Percentiles rank a stretch among this genome's conserved stretches.
These are phyloP conservation scores for Arthrocladium fulminans DNA, from an alignment of 2,329 filamentous ascomycete genomes.

Conservation along the genomic window DNA sequence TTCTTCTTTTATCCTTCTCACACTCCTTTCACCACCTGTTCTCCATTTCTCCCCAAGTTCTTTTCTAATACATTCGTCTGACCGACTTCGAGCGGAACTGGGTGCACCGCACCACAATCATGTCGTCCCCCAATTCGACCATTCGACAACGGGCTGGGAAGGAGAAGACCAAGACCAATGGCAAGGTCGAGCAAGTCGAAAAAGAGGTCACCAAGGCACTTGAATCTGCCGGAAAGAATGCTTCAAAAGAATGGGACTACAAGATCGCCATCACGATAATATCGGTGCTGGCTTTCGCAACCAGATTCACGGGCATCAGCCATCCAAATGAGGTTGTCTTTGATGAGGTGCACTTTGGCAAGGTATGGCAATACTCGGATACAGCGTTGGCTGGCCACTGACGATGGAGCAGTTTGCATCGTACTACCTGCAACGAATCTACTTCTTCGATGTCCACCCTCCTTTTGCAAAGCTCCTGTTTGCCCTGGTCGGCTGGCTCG, in stretches of 20 bases:
- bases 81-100: not conserved
- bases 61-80: not conserved
- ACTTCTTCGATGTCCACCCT: slow-evolving; percentile 99
- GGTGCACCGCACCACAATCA: slow-evolving; percentile 7
- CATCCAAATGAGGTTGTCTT: slow-evolving; percentile 97
- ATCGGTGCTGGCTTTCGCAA: slow-evolving; percentile 76
- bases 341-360: slow-evolving; percentile 98
- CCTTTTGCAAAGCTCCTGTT: slow-evolving; percentile 97
- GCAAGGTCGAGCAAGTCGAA: slow-evolving; percentile 14
- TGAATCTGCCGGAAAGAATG: slow-evolving; percentile 23
- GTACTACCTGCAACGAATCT: slow-evolving; percentile 87
- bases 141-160: slow-evolving; percentile 21
- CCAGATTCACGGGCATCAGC: slow-evolving; percentile 90
- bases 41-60: not conserved
- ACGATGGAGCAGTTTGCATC: slow-evolving; percentile 39
- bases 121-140: slow-evolving; percentile 19
- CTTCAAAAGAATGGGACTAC: slow-evolving; percentile 69
- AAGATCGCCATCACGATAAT: slow-evolving; percentile 67
- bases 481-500: slow-evolving; percentile 91
- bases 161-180: slow-evolving; percentile 20
- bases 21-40: slow-evolving; percentile 2
- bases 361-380: slow-evolving; percentile 51
- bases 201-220: slow-evolving; percentile 11
- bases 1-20: not conserved
- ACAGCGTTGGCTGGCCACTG: not conserved